Percentiles rank a stretch among this genome's conserved stretches.
Evolutionary conservation across 2,329 filamentous ascomycete species (phyloP).

Genomic region (Verticillium nonalfalfae): DNA sequence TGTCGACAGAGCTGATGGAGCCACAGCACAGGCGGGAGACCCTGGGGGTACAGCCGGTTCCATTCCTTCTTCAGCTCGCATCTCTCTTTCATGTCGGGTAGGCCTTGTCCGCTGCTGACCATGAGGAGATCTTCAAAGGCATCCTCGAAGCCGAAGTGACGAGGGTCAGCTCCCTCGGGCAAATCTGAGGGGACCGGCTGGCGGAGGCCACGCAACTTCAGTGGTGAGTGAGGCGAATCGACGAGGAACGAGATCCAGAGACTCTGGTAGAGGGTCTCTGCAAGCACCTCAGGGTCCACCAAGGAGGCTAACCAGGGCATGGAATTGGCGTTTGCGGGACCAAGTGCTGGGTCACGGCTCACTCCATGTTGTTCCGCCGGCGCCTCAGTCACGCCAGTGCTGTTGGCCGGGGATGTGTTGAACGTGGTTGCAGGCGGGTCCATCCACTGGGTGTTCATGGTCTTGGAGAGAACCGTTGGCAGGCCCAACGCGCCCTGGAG

Average conservation of each 20-base stretch:
- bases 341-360: not conserved
- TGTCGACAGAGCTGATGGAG: slow-evolving; percentile 16
- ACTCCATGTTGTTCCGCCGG: too few species aligned
- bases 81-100: slow-evolving; percentile 31
- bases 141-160: slow-evolving; percentile 45
- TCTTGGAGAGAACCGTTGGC: slow-evolving; percentile 17
- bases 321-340: slow-evolving; percentile 6
- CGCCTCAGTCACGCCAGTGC: not conserved
- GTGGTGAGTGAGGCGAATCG: slow-evolving; percentile 36
- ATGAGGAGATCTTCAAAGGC: slow-evolving; percentile 52
- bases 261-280: slow-evolving; percentile 10
- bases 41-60: slow-evolving; percentile 28
- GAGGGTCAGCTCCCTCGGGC: slow-evolving; percentile 25
- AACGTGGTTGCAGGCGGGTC: not conserved
- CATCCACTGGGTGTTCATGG: slow-evolving; percentile 11
- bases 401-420: not conserved
- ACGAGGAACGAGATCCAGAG: slow-evolving; percentile 26
- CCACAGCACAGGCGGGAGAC: slow-evolving; percentile 36
- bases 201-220: slow-evolving; percentile 34
- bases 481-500: slow-evolving; percentile 17
- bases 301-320: slow-evolving; percentile 6
- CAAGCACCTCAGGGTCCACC: slow-evolving; percentile 6
- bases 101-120: slow-evolving; percentile 32
- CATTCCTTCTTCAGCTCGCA: slow-evolving; percentile 29
- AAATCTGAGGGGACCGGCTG: slow-evolving; percentile 41